phyloP scores from a whole-genome alignment of 1,284 basidiomycete species.

The Ustilago curta region DNA sequence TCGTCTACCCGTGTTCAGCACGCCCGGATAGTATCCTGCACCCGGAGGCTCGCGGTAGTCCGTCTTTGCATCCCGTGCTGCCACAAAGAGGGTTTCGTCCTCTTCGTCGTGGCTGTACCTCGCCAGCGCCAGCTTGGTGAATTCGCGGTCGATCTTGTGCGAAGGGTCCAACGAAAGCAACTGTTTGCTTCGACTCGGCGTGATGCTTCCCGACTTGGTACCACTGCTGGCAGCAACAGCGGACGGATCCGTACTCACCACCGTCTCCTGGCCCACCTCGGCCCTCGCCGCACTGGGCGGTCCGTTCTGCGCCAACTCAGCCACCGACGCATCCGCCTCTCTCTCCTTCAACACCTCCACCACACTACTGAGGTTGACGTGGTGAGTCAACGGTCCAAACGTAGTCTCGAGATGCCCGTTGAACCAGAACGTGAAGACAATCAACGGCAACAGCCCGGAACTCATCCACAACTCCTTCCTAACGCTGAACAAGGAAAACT shows the following conservation, averaged over 20 bases:
- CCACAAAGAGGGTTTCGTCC: conserved; percentile 93
- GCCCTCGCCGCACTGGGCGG: conserved; percentile 19
- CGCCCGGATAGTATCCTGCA: conserved; percentile 57
- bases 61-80: conserved; percentile 63
- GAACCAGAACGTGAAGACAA: conserved; percentile 82
- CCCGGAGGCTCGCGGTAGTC: conserved; percentile 63
- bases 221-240: background rate
- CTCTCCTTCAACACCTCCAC: conserved; percentile 46
- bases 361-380: conserved; percentile 71
- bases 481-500: conserved; percentile 80
- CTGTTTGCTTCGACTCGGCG: conserved; percentile 26
- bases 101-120: conserved; percentile 80
- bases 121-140: conserved; percentile 71
- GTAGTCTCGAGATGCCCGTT: conserved; percentile 79
- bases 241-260: conserved; percentile 11
- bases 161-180: conserved; percentile 32
- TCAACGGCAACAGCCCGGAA: conserved; percentile 82
- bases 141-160: conserved; percentile 40
- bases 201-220: conserved; percentile 10
- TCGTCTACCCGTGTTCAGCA: conserved; percentile 54
- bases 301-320: conserved; percentile 43
- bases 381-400: conserved; percentile 83
- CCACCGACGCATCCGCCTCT: conserved; percentile 16
- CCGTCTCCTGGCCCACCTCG: conserved; percentile 8
- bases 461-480: conserved; percentile 80